A percentile compares a stretch with the other conserved stretches of the same genome.
Conservation (phyloP, 2,329 filamentous ascomycete species). For the Pezizomycotina sp. region DNA sequence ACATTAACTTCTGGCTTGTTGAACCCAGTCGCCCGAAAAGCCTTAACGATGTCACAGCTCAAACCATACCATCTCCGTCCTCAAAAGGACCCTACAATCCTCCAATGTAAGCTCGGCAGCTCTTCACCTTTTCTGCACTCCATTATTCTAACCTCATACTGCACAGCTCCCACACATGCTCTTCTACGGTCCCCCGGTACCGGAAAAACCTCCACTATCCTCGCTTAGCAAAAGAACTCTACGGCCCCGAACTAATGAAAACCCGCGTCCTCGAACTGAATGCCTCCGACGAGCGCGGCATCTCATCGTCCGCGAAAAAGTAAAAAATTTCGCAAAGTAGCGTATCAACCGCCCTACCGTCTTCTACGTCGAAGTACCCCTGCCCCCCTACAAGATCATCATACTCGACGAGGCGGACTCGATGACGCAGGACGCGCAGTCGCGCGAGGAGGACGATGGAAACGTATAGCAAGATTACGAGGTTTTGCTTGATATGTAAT, state of each 20-base stretch:
- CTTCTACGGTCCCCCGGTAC: conserved; percentile 97
- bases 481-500: conserved; percentile 96
- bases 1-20: too few relatives aligned
- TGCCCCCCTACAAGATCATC: conserved; percentile 99
- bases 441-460: conserved; percentile 91
- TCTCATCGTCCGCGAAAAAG: conserved; percentile 92
- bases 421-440: conserved; percentile 97
- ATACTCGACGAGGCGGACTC: conserved; percentile 95
- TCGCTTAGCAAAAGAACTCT: conserved; percentile 87
- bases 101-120: conserved; percentile 50
- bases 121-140: conserved; percentile 3
- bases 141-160: conserved; percentile 2
- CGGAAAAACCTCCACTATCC: conserved; percentile 93
- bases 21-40: conserved; percentile 78
- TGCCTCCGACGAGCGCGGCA: conserved; percentile 95
- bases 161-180: conserved; percentile 85
- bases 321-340: conserved; percentile 94
- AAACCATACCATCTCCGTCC: conserved; percentile 89
- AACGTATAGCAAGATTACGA: conserved; percentile 87
- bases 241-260: conserved; percentile 69
- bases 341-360: conserved; percentile 60
- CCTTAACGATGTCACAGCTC: conserved; percentile 83
- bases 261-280: conserved; percentile 96
- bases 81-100: conserved; percentile 82
- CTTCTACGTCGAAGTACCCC: conserved; percentile 57